Evolutionary conservation across 768 basidiomycete genomes (phyloP), one percentile per base, ranked within the genome.

Genomic region (Clitopilus passeckerianus): DNA sequence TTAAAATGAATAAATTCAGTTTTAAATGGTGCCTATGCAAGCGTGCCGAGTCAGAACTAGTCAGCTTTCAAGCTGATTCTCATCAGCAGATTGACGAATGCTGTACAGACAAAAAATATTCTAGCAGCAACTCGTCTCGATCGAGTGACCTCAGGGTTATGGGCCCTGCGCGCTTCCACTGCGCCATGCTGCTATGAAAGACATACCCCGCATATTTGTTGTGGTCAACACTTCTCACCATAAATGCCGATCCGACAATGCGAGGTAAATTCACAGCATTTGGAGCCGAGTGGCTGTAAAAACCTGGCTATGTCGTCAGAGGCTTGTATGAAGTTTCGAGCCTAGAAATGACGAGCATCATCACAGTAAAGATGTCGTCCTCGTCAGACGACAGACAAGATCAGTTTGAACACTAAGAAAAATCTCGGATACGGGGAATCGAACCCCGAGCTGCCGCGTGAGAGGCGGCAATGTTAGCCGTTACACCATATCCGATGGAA

Each of bases 391-490:
- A n/a, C n/a, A n/a, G n/a, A n/a, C n/a, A n/a, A n/a, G n/a, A n/a
- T n/a, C 27, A 30, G 27, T 30, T 41, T 41, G 37, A 41, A 41
- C 2, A 4, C n/a, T 14, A 14, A 41, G n/a, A 41, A 41, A 41
- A n/a, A 41, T 5, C 37, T 79, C 77, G 76, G 78, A 72, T 78
- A 80, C 78, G 78, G 78, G 78, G 78, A 80, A 76, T 79, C 77
- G 79, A 80, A 78, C 78, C 79, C 79, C 79, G 79, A 80, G 78
- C 79, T 79, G 74, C 77, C 77, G 79, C 79, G 71, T 55, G 82
- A 81, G 74, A 84, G 81, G 82, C 82, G 80, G 81, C 75, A 82
- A 84, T 82, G 82, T 81, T 84, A 80, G 79, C 82, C 82, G 71
- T 84, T 84, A 84, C 82, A 83, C 81, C 81, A 81, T 82, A 84